These are phyloP conservation scores for Orbilia javanica DNA, from an alignment of 2,329 filamentous ascomycete species.

Conservation along the genomic window DNA sequence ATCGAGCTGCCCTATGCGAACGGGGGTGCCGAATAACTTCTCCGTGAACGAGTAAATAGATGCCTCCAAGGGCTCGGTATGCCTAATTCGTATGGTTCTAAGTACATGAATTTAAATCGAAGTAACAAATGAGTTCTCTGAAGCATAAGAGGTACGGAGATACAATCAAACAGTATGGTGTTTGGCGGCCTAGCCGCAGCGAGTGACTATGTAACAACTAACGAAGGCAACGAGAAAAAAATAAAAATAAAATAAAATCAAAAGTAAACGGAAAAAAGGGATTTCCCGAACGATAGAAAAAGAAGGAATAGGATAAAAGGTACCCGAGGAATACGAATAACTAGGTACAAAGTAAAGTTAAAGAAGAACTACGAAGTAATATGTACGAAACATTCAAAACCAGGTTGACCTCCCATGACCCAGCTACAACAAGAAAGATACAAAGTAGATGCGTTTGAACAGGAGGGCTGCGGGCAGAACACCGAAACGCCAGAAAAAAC, in stretches of 20 bases:
- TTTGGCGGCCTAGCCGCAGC: conserved; percentile 9
- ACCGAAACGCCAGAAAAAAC: conserved; percentile 5
- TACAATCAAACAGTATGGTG: conserved; percentile 14
- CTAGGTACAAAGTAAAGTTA: background rate
- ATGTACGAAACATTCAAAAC: conserved; percentile 34
- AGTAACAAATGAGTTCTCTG: background rate
- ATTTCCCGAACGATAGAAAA: background rate
- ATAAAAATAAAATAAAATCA: background rate
- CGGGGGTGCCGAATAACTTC: conserved; percentile 11
- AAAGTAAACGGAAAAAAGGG: background rate
- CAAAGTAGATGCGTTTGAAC: conserved; percentile 26
- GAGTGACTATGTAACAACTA: background rate
- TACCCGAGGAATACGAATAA: conserved; percentile 16
- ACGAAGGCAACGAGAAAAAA: background rate
- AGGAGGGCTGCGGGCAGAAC: background rate
- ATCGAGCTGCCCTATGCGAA: background rate
- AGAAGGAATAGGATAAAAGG: conserved; percentile 34
- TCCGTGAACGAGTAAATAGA: background rate
- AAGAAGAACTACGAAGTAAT: background rate
- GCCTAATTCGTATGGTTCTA: background rate
- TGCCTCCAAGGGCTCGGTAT: background rate
- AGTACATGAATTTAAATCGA: conserved; percentile 5
- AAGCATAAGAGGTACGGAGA: background rate
- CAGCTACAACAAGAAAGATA: conserved; percentile 3
- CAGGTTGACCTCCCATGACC: background rate